Evolutionary conservation across 73 alveolate genomes (phyloP).

Genomic region (Effrenium voratum): DNA sequence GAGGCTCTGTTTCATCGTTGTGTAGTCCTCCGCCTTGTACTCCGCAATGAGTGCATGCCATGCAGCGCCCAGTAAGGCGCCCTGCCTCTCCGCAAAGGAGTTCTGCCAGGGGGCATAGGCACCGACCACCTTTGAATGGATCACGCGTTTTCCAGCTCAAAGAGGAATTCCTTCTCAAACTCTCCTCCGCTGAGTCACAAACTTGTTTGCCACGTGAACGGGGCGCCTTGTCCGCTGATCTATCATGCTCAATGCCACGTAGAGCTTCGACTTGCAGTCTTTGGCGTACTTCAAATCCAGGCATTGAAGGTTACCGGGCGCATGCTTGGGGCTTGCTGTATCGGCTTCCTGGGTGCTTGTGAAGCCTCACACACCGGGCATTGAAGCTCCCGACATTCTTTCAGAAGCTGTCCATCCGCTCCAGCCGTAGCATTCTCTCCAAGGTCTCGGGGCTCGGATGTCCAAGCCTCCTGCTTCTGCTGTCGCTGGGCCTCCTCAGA

Average conservation of each 20-base stretch:
- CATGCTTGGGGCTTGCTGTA: background rate
- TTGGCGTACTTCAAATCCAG: conserved; percentile 6
- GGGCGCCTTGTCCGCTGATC: background rate
- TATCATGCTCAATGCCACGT: background rate
- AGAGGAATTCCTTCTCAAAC: background rate
- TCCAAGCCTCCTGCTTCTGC: background rate
- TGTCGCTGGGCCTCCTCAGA: background rate
- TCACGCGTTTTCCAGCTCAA: background rate
- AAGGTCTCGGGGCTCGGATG: background rate
- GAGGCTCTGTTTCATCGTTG: background rate
- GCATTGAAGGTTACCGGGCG: background rate
- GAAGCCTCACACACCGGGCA: background rate
- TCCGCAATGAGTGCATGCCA: background rate
- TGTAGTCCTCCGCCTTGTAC: background rate
- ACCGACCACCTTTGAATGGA: background rate
- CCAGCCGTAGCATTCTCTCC: conserved; percentile 16
- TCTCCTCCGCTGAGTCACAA: background rate
- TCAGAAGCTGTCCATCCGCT: background rate
- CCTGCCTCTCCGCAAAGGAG: background rate
- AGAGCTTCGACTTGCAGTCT: background rate
- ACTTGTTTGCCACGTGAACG: background rate
- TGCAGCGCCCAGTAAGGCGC: background rate
- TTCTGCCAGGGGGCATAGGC: background rate
- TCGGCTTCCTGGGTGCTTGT: background rate
- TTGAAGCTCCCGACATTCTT: background rate